Conservation (phyloP, 1,284 basidiomycete genomes). For the Porphyrellus sp. region DNA sequence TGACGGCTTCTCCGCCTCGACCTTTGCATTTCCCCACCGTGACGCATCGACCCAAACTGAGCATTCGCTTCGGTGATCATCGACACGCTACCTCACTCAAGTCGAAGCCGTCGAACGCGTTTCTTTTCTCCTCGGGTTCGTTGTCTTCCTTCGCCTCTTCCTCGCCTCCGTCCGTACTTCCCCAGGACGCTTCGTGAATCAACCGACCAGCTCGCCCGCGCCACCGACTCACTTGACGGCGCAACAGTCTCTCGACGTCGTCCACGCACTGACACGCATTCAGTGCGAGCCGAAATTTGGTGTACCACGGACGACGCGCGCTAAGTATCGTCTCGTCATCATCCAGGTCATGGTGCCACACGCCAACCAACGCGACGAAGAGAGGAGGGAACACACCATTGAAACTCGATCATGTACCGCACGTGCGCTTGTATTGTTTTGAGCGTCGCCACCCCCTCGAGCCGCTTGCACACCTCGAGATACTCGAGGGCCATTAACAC, state of each 20-base stretch:
- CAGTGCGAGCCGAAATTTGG: slow-evolving; percentile 50
- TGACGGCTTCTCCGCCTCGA: not conserved
- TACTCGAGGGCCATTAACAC: slow-evolving; percentile 63
- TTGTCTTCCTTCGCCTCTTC: not conserved
- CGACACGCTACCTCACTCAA: not conserved
- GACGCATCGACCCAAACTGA: not conserved
- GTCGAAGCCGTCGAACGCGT: not conserved
- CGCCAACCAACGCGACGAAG: no score
- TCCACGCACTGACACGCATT: slow-evolving; percentile 42
- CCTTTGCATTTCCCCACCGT: not conserved
- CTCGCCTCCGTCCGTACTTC: not conserved
- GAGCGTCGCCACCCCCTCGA: slow-evolving; percentile 47
- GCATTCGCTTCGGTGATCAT: not conserved
- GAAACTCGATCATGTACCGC: slow-evolving; percentile 58
- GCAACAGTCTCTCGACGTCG: slow-evolving; percentile 46
- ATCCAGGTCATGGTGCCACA: no score
- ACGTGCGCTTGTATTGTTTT: slow-evolving; percentile 55
- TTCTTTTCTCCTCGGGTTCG: slow-evolving; percentile 3
- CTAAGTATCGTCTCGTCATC: slow-evolving; percentile 30
- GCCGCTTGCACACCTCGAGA: slow-evolving; percentile 49
- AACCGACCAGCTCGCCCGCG: slow-evolving; percentile 37
- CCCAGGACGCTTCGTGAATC: not conserved
- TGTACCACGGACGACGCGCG: slow-evolving; percentile 52
- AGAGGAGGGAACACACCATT: slow-evolving; percentile 46
- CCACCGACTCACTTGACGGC: slow-evolving; percentile 50